Conservation (phyloP, 192 early-diverging fungal genomes). For the Coemansia umbellata region DNA sequence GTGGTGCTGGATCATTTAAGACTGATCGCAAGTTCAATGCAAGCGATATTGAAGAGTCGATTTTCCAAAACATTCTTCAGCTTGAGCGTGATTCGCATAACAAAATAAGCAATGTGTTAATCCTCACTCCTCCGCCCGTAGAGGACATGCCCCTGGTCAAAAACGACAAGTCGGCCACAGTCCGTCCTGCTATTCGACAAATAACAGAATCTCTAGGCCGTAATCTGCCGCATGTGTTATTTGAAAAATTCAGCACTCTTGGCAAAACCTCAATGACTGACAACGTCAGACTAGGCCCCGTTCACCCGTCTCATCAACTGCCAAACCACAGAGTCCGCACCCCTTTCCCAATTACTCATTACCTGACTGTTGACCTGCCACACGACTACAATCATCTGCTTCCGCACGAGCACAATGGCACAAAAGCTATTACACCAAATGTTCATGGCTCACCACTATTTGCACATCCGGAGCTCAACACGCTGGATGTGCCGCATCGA, state of each 20-base stretch:
- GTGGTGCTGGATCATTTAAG: slow-evolving; percentile 10
- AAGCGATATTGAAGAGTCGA: slow-evolving; percentile 25
- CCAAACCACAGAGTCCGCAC: slow-evolving; percentile 28
- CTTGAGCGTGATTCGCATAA: slow-evolving; percentile 51
- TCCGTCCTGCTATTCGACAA: slow-evolving; percentile 9
- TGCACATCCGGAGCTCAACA: neutral
- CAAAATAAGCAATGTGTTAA: slow-evolving; percentile 23
- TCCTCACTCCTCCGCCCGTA: slow-evolving; percentile 43
- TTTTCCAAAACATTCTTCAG: slow-evolving; percentile 42
- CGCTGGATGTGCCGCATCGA: neutral
- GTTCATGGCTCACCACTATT: slow-evolving; percentile 1
- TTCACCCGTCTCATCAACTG: slow-evolving; percentile 16
- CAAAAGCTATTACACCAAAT: neutral
- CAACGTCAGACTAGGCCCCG: slow-evolving; percentile 7
- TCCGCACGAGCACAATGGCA: slow-evolving; percentile 48
- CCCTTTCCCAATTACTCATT: slow-evolving; percentile 32
- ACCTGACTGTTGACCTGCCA: slow-evolving; percentile 34
- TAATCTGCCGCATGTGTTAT: slow-evolving; percentile 26
- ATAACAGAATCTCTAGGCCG: slow-evolving; percentile 11
- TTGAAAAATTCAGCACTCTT: slow-evolving; percentile 15
- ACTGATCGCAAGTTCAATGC: slow-evolving; percentile 5
- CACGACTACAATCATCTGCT: slow-evolving; percentile 29
- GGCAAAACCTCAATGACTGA: slow-evolving; percentile 22
- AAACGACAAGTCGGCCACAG: slow-evolving; percentile 9
- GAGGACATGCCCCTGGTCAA: slow-evolving; percentile 46